These are phyloP conservation scores for Vitis rotundifolia DNA, from an alignment of 164 flowering plant genomes.

Conservation along the genomic window DNA sequence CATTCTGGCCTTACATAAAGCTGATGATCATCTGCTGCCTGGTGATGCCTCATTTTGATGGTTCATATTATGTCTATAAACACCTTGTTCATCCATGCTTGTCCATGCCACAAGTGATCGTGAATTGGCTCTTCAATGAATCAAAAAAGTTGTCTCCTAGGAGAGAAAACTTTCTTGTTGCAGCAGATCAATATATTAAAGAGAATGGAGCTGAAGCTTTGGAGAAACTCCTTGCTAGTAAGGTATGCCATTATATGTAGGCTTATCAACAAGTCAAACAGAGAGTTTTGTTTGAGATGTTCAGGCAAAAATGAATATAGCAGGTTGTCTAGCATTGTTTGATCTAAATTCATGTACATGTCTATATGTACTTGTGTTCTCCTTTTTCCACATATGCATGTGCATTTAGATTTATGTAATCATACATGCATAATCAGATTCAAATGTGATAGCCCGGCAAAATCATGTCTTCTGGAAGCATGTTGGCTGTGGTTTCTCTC, in stretches of 20 bases:
- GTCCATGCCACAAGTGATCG: background rate
- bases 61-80: constrained; percentile 23
- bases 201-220: constrained; percentile 28
- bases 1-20: constrained; percentile 27
- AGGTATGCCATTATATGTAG: constrained; percentile 10
- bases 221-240: constrained; percentile 14
- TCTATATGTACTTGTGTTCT: too few relatives aligned
- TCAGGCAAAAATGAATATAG: too few relatives aligned
- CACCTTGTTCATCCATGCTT: constrained; percentile 18
- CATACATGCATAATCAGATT: too few relatives aligned
- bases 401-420: too few relatives aligned
- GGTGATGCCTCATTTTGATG: constrained; percentile 17
- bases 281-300: too few relatives aligned
- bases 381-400: too few relatives aligned
- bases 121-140: background rate
- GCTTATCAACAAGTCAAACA: background rate
- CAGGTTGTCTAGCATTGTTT: too few relatives aligned
- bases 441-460: background rate
- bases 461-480: background rate
- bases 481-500: too few relatives aligned
- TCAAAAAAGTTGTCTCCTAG: background rate
- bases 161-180: constrained; percentile 12
- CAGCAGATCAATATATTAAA: constrained; percentile 13
- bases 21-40: constrained; percentile 18
- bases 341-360: too few relatives aligned